A percentile compares a stretch with the other conserved stretches of the same genome.
Conservation (phyloP, 768 basidiomycete genomes). For the Galerina sulciceps region DNA sequence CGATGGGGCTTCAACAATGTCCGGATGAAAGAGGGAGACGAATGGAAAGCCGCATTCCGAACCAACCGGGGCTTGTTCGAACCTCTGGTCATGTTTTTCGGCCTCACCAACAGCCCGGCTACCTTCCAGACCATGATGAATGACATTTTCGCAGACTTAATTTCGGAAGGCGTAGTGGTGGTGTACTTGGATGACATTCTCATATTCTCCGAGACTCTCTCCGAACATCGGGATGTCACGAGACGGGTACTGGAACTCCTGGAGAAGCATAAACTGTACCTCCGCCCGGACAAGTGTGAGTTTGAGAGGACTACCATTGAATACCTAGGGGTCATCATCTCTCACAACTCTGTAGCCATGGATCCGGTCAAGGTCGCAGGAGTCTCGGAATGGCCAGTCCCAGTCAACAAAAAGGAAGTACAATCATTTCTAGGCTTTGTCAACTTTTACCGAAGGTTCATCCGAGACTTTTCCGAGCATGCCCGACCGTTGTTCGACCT, state of each 20-base stretch:
- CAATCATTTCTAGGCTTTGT: no score
- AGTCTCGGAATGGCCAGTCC: no score
- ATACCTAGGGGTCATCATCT: slow-evolving; percentile 40
- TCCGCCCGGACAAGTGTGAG: slow-evolving; percentile 42
- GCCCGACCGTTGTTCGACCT: slow-evolving; percentile 26
- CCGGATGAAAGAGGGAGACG: no score
- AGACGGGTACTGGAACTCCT: slow-evolving; percentile 14
- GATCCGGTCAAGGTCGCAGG: no score
- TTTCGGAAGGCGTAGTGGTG: slow-evolving; percentile 30
- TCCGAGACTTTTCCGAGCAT: slow-evolving; percentile 27
- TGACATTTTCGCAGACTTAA: slow-evolving; percentile 3
- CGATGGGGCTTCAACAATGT: no score
- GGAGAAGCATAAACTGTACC: slow-evolving; percentile 31
- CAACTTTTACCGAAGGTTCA: no score
- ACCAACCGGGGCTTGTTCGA: slow-evolving; percentile 35
- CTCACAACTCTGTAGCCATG: no score
- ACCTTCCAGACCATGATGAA: no score
- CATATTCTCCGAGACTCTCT: no score
- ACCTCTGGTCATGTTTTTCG: slow-evolving; percentile 42
- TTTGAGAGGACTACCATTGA: no score
- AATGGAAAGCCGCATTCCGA: no score
- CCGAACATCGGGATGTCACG: slow-evolving; percentile 16
- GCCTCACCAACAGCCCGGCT: slow-evolving; percentile 3
- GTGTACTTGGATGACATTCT: slow-evolving; percentile 48
- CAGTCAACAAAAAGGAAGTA: no score